Percentiles rank a stretch among this genome's conserved stretches.
These are phyloP conservation scores for Dichotomocladium elegans DNA, from an alignment of 371 early-diverging fungal species.

Conservation along the genomic window DNA sequence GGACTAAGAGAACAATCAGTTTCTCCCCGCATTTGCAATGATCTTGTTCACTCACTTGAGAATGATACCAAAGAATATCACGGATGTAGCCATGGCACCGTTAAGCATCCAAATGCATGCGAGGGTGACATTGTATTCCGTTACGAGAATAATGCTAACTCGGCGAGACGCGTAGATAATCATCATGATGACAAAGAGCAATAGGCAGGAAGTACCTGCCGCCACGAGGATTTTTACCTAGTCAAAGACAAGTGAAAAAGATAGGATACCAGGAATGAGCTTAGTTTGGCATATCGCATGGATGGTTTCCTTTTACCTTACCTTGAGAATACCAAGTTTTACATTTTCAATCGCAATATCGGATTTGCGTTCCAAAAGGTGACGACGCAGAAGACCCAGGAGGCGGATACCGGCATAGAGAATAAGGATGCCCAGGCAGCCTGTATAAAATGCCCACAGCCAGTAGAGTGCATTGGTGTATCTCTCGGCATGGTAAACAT, in stretches of 20 bases:
- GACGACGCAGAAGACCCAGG: neutral
- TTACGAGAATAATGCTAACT: neutral
- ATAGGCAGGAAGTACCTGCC: slow-evolving; percentile 5
- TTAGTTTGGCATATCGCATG: neutral
- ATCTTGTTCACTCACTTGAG: slow-evolving; percentile 16
- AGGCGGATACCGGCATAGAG: slow-evolving; percentile 6
- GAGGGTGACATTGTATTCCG: slow-evolving; percentile 11
- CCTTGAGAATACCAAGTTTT: slow-evolving; percentile 20
- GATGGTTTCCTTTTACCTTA: too few relatives aligned
- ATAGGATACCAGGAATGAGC: neutral
- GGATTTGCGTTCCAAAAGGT: slow-evolving; percentile 4
- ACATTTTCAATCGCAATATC: slow-evolving; percentile 13
- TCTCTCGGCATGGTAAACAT: slow-evolving; percentile 11
- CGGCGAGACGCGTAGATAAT: slow-evolving; percentile 15
- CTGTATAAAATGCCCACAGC: slow-evolving; percentile 13
- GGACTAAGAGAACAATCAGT: slow-evolving; percentile 1
- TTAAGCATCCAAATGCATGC: slow-evolving; percentile 17
- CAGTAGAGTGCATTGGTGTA: slow-evolving; percentile 23
- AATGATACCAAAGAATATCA: slow-evolving; percentile 16
- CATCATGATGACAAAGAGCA: slow-evolving; percentile 13
- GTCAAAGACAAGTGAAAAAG: neutral
- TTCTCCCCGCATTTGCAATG: neutral
- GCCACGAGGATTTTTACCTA: slow-evolving; percentile 12
- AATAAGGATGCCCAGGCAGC: neutral
- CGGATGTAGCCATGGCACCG: slow-evolving; percentile 18